Percentiles rank a stretch among this genome's conserved stretches.
Evolutionary conservation across 169 alveolate species (phyloP).

Genomic region (Plasmodium malariae): DNA sequence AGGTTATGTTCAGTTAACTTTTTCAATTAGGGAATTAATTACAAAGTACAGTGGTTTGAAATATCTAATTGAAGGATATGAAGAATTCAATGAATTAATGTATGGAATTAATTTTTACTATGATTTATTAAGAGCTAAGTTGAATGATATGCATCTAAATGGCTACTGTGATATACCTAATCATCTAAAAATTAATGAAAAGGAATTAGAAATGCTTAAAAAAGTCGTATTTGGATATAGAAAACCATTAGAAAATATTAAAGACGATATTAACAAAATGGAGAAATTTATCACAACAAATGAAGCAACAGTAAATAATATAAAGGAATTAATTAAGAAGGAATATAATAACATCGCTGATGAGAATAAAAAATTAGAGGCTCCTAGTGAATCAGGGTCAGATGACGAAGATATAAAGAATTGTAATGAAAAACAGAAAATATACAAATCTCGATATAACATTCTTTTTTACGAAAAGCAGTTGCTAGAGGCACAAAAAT

Average conservation of each 20-base stretch:
- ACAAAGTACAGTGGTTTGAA: background rate
- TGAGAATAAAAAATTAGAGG: background rate
- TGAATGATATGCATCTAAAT: slow-evolving; percentile 29
- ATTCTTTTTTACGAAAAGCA: slow-evolving; percentile 41
- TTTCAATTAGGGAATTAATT: background rate
- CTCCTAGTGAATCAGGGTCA: background rate
- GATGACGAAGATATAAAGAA: background rate
- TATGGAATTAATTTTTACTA: slow-evolving; percentile 34
- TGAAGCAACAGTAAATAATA: background rate
- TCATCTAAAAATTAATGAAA: slow-evolving; percentile 32
- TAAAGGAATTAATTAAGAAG: background rate
- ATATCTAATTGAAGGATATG: slow-evolving; percentile 58
- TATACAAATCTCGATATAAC: slow-evolving; percentile 29
- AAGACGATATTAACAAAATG: slow-evolving; percentile 31
- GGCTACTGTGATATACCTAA: slow-evolving; percentile 30
- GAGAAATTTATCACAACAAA: slow-evolving; percentile 17
- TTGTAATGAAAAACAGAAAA: background rate
- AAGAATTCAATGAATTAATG: slow-evolving; percentile 51
- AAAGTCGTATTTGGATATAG: slow-evolving; percentile 47
- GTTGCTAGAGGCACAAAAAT: slow-evolving; percentile 29
- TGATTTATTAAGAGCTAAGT: slow-evolving; percentile 55
- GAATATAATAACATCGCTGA: background rate
- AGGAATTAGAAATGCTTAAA: slow-evolving; percentile 39
- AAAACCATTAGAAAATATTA: slow-evolving; percentile 53
- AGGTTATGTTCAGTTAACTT: background rate